These are phyloP conservation scores for Scheffersomyces coipomensis DNA, from an alignment of 805 yeast species.

Conservation along the genomic window DNA sequence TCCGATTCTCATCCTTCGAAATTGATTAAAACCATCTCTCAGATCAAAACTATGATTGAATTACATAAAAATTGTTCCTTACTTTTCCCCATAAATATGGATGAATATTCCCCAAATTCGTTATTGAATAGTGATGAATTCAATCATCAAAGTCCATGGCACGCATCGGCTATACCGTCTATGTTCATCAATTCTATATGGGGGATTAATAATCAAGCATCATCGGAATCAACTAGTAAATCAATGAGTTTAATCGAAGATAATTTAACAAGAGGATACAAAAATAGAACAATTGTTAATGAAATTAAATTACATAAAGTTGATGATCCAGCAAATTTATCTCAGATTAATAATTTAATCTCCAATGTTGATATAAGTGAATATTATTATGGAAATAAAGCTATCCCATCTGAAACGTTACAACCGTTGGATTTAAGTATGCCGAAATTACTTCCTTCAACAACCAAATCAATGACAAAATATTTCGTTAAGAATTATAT, in stretches of 20 bases:
- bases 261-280: constrained; percentile 39
- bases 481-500: constrained; percentile 11
- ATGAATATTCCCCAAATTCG: constrained; percentile 4
- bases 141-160: constrained; percentile 17
- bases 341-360: constrained; percentile 4
- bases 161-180: constrained; percentile 14
- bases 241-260: constrained; percentile 47
- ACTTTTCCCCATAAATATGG: constrained; percentile 50
- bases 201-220: constrained; percentile 37
- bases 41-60: constrained; percentile 46
- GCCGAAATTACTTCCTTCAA: background rate
- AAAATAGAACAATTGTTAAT: constrained; percentile 49
- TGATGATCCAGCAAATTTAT: background rate
- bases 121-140: constrained; percentile 4
- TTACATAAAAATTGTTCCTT: constrained; percentile 50
- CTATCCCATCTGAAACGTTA: background rate
- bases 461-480: background rate
- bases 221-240: constrained; percentile 17
- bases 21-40: constrained; percentile 22
- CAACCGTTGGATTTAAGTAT: background rate
- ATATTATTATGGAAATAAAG: constrained; percentile 5
- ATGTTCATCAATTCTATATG: constrained; percentile 34
- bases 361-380: constrained; percentile 9
- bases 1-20: background rate
- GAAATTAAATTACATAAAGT: constrained; percentile 18